Conservation (phyloP, 495 filamentous ascomycete genomes). For the Tuber borchii region DNA sequence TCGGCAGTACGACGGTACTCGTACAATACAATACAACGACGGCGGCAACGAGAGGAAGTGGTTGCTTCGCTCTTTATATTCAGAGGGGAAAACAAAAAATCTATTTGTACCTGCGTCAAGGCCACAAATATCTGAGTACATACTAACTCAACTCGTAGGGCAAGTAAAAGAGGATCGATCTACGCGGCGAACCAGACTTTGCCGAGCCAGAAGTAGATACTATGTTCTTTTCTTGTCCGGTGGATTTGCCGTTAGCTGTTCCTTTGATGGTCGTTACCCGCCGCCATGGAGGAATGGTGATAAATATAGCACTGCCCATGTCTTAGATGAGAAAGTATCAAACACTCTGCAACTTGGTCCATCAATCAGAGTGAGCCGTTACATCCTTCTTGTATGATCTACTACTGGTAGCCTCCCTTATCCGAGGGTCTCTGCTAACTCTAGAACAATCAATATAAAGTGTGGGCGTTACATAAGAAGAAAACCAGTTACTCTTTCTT, state of each 20-base stretch:
- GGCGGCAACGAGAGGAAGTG: background rate
- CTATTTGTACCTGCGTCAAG: background rate
- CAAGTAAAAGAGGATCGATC: slow-evolving; percentile 1
- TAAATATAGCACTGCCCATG: slow-evolving; percentile 27
- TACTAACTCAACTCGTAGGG: background rate
- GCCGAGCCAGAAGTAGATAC: slow-evolving; percentile 17
- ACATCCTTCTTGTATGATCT: background rate
- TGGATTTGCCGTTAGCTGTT: slow-evolving; percentile 3
- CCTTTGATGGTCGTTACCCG: slow-evolving; percentile 20
- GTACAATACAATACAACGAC: background rate
- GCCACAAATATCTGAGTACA: background rate
- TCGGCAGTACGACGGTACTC: background rate
- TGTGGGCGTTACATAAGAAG: background rate
- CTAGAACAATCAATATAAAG: background rate
- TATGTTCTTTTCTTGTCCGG: slow-evolving; percentile 30
- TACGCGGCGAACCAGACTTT: slow-evolving; percentile 8
- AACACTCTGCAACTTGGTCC: background rate
- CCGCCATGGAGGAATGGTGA: slow-evolving; percentile 18
- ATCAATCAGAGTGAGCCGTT: background rate
- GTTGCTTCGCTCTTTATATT: slow-evolving; percentile 17
- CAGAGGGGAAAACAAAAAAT: background rate
- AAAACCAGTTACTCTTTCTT: background rate
- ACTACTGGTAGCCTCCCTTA: background rate
- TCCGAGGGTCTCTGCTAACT: background rate
- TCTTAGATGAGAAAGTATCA: slow-evolving; percentile 6